These are phyloP conservation scores for Cordyceps militaris DNA, from an alignment of 2,329 filamentous ascomycete species.

Conservation along the genomic window DNA sequence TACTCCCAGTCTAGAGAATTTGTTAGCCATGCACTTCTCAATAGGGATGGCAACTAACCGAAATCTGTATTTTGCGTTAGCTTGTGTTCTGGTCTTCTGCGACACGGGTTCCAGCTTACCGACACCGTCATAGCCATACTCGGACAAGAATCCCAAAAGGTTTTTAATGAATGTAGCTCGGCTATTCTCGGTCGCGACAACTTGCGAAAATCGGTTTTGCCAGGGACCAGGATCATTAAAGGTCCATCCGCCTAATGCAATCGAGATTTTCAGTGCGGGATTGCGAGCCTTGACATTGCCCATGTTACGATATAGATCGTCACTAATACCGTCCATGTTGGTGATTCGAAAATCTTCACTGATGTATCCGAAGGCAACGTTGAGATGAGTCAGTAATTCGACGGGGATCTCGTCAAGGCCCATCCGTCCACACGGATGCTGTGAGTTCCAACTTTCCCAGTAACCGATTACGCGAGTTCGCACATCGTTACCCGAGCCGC, in stretches of 20 bases:
- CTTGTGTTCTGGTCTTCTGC: too few relatives aligned
- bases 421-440: background rate
- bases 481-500: too few relatives aligned
- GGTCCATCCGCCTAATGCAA: slow-evolving; percentile 29
- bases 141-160: slow-evolving; percentile 16
- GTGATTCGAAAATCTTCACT: background rate
- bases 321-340: background rate
- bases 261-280: background rate
- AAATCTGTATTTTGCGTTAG: too few relatives aligned
- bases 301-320: background rate
- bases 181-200: background rate
- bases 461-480: slow-evolving; percentile 23
- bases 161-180: background rate
- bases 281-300: background rate
- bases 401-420: background rate
- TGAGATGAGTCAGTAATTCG: slow-evolving; percentile 20
- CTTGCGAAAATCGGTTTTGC: slow-evolving; percentile 15
- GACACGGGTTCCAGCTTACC: slow-evolving; percentile 17
- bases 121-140: slow-evolving; percentile 24
- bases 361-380: slow-evolving; percentile 32
- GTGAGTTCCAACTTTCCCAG: slow-evolving; percentile 19
- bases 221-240: slow-evolving; percentile 34
- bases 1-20: too few relatives aligned
- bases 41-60: too few relatives aligned
- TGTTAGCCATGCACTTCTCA: too few relatives aligned